Base-by-base conservation (phyloP, 345 rosid genomes). In the Bruguiera gymnorhiza region DNA sequence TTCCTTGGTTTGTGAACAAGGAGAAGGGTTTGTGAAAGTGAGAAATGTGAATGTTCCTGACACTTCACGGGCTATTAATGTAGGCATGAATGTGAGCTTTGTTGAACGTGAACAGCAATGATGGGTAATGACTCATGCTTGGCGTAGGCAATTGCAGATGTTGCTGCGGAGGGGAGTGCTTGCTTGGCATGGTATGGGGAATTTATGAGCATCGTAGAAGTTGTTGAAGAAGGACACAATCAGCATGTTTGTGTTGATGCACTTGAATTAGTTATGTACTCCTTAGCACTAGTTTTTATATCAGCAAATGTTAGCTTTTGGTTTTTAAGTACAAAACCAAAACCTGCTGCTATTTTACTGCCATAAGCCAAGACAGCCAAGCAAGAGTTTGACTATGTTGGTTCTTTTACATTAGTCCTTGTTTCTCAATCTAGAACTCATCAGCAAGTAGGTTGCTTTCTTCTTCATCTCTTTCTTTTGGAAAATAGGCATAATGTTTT, bases 171-270 rank as follows among this genome's bases (percentile, higher is more conserved):
- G 26, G 55, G n/a, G 7, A 46, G 13, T 27, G 73, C 60, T 7
- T 75, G 78, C 52, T 16, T 75, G 16, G 24, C 61, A 57, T 75
- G 73, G 73, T 64, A 63, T 37, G 78, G 67, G 7, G 63, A 75
- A 6, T 61, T 75, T 39, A 51, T 70, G 39, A 74, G 70, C 60
- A 53, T 63, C 2, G 63, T n/a, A 27, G 58, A 24, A 11, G 36
- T 8, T 10, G 4, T 15, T 11, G 23, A 27, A 24, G 71, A 20
- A 24, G 26, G 50, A 26, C 3, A 36, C 16, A 54, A 69, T 65
- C 11, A 52, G 24, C 59, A 69, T 59, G 78, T 75, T 58, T 53
- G 78, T 0, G 73, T 70, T 6, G 78, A 65, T 51, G 78, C 78
- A 2, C 3, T 57, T 56, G 74, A 63, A 60, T 27, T 65, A 58